Evolutionary conservation across 768 basidiomycete genomes (phyloP), one percentile per base, ranked within the genome.

Genomic region (Podaxis sp.): DNA sequence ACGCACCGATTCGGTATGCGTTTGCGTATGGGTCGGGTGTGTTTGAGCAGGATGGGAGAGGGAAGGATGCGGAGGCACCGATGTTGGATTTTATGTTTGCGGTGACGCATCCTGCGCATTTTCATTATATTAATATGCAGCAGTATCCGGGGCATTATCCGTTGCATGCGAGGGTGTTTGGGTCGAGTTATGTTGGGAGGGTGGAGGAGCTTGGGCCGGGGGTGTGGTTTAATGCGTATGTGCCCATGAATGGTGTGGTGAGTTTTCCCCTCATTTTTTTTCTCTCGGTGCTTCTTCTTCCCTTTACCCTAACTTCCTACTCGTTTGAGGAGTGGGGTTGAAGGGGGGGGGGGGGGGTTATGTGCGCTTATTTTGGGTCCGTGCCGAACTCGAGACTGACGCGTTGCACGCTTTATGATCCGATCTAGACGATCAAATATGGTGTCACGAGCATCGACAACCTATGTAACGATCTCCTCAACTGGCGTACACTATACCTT

Each of bases 21-120:
- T 95, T 98, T 71, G 97, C 97, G 0, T 99, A 98, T 71, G 97
- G 97, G 12, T 94, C 91, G 2, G 97, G 96, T 0, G 95, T 98
- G 1, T 97, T 97, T 68, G 86, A 92, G 69, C 97, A 99, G 75
- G 88, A 89, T 59, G 93, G 96, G n/a, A 29, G 65, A 74, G 63
- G 68, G 70, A 19, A 68, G 53, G 70, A 71, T 22, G 69, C 68
- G 12, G 74, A 77, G 17, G 73, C 69, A 40, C 95, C 95, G 0
- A 93, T 98, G 91, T 84, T 98, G 22, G 97, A 99, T 75, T 97
- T 98, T 69, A 85, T 99, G 74, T 93, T 99, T 72, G 96, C 95
- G 0, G 96, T 98, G 50, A 93, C 94, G 1, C 94, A 97, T 67
- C 82, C 97, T 0, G 84, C 83, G 12, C 94, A 97, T 70, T 99